Conservation (phyloP, 495 filamentous ascomycete genomes). For the Jackrogersella minutella region DNA sequence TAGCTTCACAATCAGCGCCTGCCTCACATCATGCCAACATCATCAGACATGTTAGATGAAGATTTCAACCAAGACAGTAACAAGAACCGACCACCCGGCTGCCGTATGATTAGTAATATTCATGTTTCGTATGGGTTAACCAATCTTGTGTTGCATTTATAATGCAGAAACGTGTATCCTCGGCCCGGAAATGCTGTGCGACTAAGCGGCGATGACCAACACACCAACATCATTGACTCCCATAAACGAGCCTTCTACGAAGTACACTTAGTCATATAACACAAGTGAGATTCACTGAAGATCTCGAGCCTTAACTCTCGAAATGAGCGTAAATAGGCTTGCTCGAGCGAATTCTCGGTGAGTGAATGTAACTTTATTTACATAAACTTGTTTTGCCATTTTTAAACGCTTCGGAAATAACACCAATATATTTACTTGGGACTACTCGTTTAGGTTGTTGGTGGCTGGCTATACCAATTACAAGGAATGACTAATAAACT, state of each 20-base stretch:
- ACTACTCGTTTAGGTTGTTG: constrained; percentile 6
- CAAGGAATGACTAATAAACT: constrained; percentile 18
- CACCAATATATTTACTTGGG: neutral
- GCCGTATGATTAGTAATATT: constrained; percentile 29
- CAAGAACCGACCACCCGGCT: constrained; percentile 17
- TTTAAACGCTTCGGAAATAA: constrained; percentile 37
- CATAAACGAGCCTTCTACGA: neutral
- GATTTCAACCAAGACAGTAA: neutral
- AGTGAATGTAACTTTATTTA: no score
- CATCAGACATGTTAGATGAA: constrained; percentile 21
- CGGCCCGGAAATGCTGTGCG: constrained; percentile 31
- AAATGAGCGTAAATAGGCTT: neutral
- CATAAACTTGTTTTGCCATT: no score
- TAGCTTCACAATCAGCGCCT: constrained; percentile 2
- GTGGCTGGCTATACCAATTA: constrained; percentile 7
- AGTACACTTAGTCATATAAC: constrained; percentile 16
- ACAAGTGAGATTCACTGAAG: neutral
- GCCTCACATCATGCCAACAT: constrained; percentile 34
- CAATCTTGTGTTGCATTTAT: constrained; percentile 22
- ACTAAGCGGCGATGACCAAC: constrained; percentile 3
- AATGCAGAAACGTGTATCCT: constrained; percentile 20
- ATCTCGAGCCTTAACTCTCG: neutral
- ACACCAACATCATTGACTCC: neutral
- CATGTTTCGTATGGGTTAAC: constrained; percentile 12
- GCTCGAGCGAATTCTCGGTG: neutral